Evolutionary conservation across 2,329 filamentous ascomycete genomes (phyloP), one percentile per base, ranked within the genome.

Genomic region (Lachnum nothofagi): DNA sequence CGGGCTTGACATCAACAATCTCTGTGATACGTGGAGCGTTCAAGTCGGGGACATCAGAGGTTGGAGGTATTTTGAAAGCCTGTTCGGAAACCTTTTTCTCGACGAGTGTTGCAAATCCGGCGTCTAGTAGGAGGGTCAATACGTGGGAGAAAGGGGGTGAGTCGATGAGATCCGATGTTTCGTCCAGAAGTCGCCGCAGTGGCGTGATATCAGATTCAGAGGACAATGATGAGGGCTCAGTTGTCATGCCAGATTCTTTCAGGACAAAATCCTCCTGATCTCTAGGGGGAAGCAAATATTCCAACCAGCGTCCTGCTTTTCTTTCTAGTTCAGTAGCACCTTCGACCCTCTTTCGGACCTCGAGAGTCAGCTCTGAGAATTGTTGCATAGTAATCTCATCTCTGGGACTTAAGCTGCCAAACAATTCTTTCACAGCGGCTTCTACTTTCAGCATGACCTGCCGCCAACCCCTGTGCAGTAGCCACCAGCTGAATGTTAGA

Each of bases 401-500:
- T 42, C 91, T 82, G 1, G 91, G 91, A 66, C 90, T 95, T 42
- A 96, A 73, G 53, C 81, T 77, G n/a, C 89, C 88, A 67, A 96
- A 97, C 20, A 91, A 86, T 45, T 94, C 86, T 60, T 85, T 85
- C 20, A 98, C 93, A 3, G 90, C 90, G n/a, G 75, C 72, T 64
- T 90, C 83, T 41, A 98, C 91, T 55, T 84, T 86, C 48, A 82
- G 75, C 77, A 90, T 85, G 48, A 97, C 72, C 49, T 90, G 82
- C 57, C 83, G 81, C 83, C 90, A 97, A 37, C 93, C 93, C 57
- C 82, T 82, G 69, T 98, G 91, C 41, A 98, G 75, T 40, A 98
- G 73, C 91, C 91, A 98, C 93, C 93, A 98, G 70, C 89, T 95
- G 67, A 97, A 95, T 34, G 91, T 94, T 42, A 98, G 76, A 65